Evolutionary conservation across 148 eudicot species (phyloP).

Genomic region (Rhododendron williamsianum): DNA sequence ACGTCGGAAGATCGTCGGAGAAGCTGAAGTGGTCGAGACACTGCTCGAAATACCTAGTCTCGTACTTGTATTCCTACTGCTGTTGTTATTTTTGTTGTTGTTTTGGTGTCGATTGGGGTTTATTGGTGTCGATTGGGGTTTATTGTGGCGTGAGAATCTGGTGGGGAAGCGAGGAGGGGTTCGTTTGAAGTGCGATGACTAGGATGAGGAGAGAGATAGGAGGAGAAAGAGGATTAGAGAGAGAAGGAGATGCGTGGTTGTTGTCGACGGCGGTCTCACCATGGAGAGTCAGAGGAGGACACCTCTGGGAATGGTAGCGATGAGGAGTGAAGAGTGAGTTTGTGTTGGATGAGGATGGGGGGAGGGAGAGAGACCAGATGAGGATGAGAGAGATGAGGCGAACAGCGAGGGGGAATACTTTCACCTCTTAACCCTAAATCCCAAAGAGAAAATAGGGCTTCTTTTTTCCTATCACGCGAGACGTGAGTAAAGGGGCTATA

Average conservation of each 20-base stretch:
- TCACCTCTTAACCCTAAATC: too few relatives aligned
- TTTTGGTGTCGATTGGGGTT: neutral
- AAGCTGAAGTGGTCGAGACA: constrained; percentile 76
- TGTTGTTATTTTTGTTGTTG: neutral
- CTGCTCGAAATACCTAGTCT: constrained; percentile 56
- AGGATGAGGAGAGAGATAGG: neutral
- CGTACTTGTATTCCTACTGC: constrained; percentile 37
- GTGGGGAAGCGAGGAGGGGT: constrained; percentile 37
- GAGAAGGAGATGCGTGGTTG: neutral
- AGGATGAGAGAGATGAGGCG: too few relatives aligned
- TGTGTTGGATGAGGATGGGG: too few relatives aligned
- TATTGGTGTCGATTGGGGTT: neutral
- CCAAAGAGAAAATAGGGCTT: too few relatives aligned
- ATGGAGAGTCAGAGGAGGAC: neutral
- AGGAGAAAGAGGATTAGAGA: neutral
- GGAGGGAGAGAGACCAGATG: too few relatives aligned
- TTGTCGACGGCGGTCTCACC: neutral
- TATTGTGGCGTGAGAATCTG: constrained; percentile 27
- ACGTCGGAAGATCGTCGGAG: constrained; percentile 16
- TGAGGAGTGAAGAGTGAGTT: too few relatives aligned
- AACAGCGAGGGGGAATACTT: too few relatives aligned
- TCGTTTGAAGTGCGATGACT: constrained; percentile 10
- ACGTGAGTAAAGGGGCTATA: too few relatives aligned
- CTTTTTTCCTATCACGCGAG: too few relatives aligned
- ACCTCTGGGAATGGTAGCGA: neutral